Evolutionary conservation across 306 rosid genomes (phyloP).

Genomic region (Alnus glutinosa): DNA sequence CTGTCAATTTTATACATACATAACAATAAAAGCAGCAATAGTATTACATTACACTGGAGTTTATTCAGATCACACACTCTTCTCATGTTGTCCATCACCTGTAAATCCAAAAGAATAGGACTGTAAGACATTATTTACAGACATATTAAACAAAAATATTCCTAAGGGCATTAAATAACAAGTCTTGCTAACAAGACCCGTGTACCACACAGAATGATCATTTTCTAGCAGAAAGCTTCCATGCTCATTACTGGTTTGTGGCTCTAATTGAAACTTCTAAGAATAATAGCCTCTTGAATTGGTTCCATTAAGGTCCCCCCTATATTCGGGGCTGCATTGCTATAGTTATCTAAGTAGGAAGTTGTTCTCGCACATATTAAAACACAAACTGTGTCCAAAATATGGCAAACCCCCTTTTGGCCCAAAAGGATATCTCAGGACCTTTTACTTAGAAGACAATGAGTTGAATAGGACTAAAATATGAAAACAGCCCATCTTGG

Average conservation of each 20-base stretch:
- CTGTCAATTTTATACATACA: not conserved
- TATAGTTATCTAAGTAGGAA: not conserved
- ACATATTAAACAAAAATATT: not conserved
- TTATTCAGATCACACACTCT: conserved; percentile 70
- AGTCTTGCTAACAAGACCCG: not conserved
- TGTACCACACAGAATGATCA: not conserved
- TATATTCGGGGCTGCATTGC: not conserved
- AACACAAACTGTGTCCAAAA: no score
- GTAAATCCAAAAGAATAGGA: conserved; percentile 31
- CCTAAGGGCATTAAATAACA: not conserved
- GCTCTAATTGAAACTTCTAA: not conserved
- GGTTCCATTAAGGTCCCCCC: not conserved
- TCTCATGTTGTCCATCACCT: conserved; percentile 89
- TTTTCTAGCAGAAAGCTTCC: not conserved
- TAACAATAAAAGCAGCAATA: conserved; percentile 2
- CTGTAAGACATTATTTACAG: conserved; percentile 13
- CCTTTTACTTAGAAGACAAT: no score
- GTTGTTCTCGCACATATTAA: not conserved
- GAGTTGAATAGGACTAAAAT: no score
- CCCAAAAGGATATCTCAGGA: no score
- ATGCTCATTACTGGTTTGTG: not conserved
- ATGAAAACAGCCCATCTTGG: no score
- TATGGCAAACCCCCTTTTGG: no score
- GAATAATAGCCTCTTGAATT: not conserved
- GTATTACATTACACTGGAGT: conserved; percentile 66